A percentile compares a stretch with the other conserved stretches of the same genome.
phyloP scores from a whole-genome alignment of 345 rosid species.

The Lepidium sativum region DNA sequence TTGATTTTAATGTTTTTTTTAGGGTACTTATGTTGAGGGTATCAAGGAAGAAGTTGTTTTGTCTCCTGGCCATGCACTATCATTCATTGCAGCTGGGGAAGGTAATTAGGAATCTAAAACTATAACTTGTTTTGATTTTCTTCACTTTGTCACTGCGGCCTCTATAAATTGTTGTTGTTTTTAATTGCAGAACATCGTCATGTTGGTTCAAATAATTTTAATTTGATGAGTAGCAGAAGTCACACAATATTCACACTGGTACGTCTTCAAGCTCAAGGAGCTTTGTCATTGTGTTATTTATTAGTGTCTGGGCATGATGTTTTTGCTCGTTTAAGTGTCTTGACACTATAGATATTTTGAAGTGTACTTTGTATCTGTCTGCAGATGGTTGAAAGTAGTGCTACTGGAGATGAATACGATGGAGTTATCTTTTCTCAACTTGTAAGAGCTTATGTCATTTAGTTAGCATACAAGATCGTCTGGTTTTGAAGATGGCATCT shows the following conservation, averaged over 20 bases:
- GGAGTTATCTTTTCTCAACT: conserved; percentile 99
- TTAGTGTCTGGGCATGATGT: not conserved
- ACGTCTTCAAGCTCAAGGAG: conserved; percentile 18
- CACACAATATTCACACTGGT: conserved; percentile 98
- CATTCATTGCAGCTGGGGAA: no score
- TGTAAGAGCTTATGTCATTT: conserved; percentile 38
- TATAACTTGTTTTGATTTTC: no score
- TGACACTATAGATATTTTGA: not conserved
- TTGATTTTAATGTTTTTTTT: no score
- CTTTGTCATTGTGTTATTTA: not conserved
- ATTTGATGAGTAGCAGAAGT: conserved; percentile 95
- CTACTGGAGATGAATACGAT: conserved; percentile 86
- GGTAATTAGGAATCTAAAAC: no score
- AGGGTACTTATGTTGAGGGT: no score
- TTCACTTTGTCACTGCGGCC: no score
- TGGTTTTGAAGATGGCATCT: not conserved
- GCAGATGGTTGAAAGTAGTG: conserved; percentile 99
- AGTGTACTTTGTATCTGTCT: conserved; percentile 6
- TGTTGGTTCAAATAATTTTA: conserved; percentile 98
- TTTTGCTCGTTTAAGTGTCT: not conserved
- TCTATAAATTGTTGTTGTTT: conserved; percentile 11
- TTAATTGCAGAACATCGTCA: conserved; percentile 88
- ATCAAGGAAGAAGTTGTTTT: no score
- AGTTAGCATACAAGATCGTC: not conserved
- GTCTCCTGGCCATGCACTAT: no score